Conservation (phyloP, 768 basidiomycete species). For the Trametes gibbosa region DNA sequence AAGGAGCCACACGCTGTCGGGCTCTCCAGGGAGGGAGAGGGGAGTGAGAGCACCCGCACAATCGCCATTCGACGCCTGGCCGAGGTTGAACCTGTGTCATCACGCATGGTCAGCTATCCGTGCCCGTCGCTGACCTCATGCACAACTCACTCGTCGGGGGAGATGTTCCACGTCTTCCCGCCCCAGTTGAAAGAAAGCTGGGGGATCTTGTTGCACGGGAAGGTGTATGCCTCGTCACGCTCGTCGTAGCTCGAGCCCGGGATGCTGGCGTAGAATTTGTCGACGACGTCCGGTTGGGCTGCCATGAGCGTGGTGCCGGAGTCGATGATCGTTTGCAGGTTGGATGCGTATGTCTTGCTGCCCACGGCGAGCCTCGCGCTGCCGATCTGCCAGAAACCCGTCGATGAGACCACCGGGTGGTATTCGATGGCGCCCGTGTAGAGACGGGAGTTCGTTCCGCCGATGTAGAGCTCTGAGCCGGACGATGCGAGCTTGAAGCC, state of each 20-base stretch:
- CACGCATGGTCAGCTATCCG: constrained; percentile 10
- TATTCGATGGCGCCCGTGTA: constrained; percentile 33
- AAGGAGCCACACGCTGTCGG: constrained; percentile 9
- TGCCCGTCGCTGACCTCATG: neutral
- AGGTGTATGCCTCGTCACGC: constrained; percentile 26
- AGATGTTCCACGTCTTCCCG: constrained; percentile 25
- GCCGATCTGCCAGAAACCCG: constrained; percentile 28
- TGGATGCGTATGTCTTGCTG: constrained; percentile 12
- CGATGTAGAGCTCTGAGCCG: constrained; percentile 35
- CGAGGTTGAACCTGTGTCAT: constrained; percentile 18
- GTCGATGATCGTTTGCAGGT: constrained; percentile 20
- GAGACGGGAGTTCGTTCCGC: constrained; percentile 33
- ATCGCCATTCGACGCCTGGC: neutral
- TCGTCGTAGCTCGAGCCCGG: constrained; percentile 20
- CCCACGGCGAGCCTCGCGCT: neutral
- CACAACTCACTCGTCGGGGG: constrained; percentile 6
- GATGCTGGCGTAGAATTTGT: constrained; percentile 17
- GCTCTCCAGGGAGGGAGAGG: neutral
- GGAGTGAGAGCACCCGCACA: constrained; percentile 5
- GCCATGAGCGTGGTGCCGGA: constrained; percentile 29
- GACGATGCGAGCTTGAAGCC: constrained; percentile 27
- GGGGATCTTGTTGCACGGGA: constrained; percentile 20
- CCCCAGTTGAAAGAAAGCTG: constrained; percentile 32
- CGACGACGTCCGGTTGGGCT: constrained; percentile 19
- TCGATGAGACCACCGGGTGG: constrained; percentile 22